Evolutionary conservation across 2,329 filamentous ascomycete genomes (phyloP).

Genomic region (Tolypocladium endophyticum): DNA sequence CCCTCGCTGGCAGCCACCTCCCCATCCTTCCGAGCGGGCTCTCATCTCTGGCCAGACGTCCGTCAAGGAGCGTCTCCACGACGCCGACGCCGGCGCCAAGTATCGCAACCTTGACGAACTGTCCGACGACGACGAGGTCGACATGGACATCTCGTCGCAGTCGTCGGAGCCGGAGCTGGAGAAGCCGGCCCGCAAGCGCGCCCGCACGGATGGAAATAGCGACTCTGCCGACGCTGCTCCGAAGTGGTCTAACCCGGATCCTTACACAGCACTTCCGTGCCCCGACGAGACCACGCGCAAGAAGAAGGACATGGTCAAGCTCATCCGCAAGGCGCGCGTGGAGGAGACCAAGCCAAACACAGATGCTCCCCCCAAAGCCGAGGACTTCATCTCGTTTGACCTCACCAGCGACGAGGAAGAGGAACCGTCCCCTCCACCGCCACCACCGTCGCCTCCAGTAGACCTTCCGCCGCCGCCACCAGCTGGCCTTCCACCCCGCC

Average conservation of each 20-base stretch:
- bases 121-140: constrained; percentile 53
- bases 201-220: constrained; percentile 15
- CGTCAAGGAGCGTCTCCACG: constrained; percentile 34
- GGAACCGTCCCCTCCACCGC: neutral
- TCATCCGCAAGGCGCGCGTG: constrained; percentile 82
- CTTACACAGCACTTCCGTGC: constrained; percentile 79
- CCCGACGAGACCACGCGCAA: constrained; percentile 63
- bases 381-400: constrained; percentile 87
- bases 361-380: constrained; percentile 44
- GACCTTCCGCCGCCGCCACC: neutral
- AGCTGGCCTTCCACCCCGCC: constrained; percentile 7
- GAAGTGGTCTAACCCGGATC: constrained; percentile 93
- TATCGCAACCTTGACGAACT: constrained; percentile 46
- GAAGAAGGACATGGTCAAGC: constrained; percentile 76
- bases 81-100: constrained; percentile 34
- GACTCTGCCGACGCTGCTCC: constrained; percentile 40
- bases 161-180: constrained; percentile 21
- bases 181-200: constrained; percentile 26
- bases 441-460: neutral
- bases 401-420: constrained; percentile 46
- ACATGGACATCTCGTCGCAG: constrained; percentile 48
- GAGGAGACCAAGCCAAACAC: constrained; percentile 38
- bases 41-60: constrained; percentile 34
- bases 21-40: constrained; percentile 36
- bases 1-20: constrained; percentile 23